Percentiles rank a stretch among this genome's conserved stretches.
Evolutionary conservation across 441 rosid genomes (phyloP).

Genomic region (Populus tomentosa): DNA sequence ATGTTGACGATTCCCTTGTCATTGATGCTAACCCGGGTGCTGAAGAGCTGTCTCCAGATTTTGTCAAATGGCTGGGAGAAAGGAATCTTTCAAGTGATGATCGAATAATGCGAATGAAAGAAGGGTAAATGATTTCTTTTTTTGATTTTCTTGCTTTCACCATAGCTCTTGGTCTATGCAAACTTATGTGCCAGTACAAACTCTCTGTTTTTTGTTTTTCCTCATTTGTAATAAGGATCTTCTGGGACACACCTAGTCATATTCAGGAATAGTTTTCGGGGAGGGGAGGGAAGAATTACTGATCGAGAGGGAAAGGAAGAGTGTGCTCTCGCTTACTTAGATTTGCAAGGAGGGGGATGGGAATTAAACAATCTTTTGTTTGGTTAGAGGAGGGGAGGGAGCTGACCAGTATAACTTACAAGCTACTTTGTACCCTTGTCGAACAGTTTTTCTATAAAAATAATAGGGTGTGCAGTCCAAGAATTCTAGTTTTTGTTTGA

Average conservation of each 20-base stretch:
- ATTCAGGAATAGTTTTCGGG: background rate
- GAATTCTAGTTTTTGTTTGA: background rate
- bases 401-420: background rate
- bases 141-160: background rate
- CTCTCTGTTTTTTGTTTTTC: background rate
- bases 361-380: background rate
- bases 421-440: background rate
- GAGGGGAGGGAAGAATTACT: background rate
- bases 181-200: background rate
- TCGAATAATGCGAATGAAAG: conserved; percentile 69
- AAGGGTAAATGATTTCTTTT: conserved; percentile 45
- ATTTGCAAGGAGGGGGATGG: background rate
- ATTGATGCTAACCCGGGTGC: conserved; percentile 54
- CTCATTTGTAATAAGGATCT: background rate
- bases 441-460: background rate
- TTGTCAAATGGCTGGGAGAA: conserved; percentile 65
- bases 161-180: background rate
- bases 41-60: conserved; percentile 62
- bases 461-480: background rate
- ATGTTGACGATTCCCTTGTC: conserved; percentile 61
- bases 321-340: background rate
- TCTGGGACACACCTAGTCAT: background rate
- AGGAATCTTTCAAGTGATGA: conserved; percentile 72
- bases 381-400: background rate
- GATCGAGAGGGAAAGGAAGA: background rate